phyloP scores from a whole-genome alignment of 352 stramenopile genomes.

The Elongisporangium undulatum region DNA sequence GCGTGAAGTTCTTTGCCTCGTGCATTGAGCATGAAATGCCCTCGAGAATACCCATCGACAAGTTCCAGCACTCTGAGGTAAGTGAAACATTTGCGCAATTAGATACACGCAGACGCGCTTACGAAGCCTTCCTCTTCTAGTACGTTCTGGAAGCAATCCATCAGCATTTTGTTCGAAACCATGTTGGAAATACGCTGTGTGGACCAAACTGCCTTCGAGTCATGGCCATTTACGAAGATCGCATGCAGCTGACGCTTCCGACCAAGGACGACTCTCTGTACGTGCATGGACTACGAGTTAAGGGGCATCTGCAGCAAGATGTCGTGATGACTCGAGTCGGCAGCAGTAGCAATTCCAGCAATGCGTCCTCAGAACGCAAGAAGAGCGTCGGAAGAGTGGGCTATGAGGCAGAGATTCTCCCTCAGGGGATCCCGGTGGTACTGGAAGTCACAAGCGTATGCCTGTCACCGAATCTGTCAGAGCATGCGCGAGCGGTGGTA shows the following conservation, averaged over 20 bases:
- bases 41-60: constrained; percentile 26
- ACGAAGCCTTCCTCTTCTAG: constrained; percentile 9
- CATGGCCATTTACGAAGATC: constrained; percentile 37
- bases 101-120: neutral
- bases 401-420: constrained; percentile 1
- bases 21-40: constrained; percentile 22
- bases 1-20: constrained; percentile 31
- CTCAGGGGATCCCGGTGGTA: constrained; percentile 22
- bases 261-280: constrained; percentile 19
- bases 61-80: constrained; percentile 35
- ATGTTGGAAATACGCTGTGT: constrained; percentile 32
- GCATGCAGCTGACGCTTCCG: constrained; percentile 4
- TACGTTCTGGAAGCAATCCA: constrained; percentile 45
- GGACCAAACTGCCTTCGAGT: constrained; percentile 28
- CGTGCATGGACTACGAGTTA: constrained; percentile 15
- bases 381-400: neutral
- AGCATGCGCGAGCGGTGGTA: neutral
- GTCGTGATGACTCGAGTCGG: constrained; percentile 9
- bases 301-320: constrained; percentile 27
- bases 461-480: constrained; percentile 5
- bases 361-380: neutral
- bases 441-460: constrained; percentile 30
- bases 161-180: constrained; percentile 50
- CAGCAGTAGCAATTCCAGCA: constrained; percentile 1
- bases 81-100: neutral